Evolutionary conservation across 805 yeast species (phyloP).

Genomic region (Priceomyces castillae): DNA sequence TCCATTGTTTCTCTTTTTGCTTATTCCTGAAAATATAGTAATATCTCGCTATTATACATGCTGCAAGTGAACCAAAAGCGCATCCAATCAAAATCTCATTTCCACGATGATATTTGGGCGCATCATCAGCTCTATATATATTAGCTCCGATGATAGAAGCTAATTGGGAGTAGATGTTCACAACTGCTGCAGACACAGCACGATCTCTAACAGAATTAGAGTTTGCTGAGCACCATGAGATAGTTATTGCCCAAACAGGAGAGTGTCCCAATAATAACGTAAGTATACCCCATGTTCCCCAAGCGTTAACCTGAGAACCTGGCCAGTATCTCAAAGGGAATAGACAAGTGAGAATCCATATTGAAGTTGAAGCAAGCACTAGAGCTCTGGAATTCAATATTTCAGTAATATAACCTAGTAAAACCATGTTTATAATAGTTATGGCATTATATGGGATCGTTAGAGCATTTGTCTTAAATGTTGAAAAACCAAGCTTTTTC

Average conservation of each 20-base stretch:
- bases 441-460: slow-evolving; percentile 48
- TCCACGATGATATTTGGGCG: slow-evolving; percentile 60
- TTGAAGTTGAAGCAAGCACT: slow-evolving; percentile 16
- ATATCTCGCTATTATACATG: slow-evolving; percentile 26
- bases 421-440: slow-evolving; percentile 21
- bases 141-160: slow-evolving; percentile 54
- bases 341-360: slow-evolving; percentile 17
- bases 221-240: slow-evolving; percentile 60
- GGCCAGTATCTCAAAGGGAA: slow-evolving; percentile 39
- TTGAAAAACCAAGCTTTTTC: slow-evolving; percentile 48
- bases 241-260: slow-evolving; percentile 53
- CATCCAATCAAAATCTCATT: slow-evolving; percentile 42
- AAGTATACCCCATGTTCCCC: slow-evolving; percentile 44
- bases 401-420: slow-evolving; percentile 22
- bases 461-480: slow-evolving; percentile 50
- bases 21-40: slow-evolving; percentile 45
- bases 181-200: slow-evolving; percentile 63
- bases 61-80: slow-evolving; percentile 28
- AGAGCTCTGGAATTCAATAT: slow-evolving; percentile 20
- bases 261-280: slow-evolving; percentile 43
- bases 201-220: slow-evolving; percentile 62
- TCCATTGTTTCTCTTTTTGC: slow-evolving; percentile 50
- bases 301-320: slow-evolving; percentile 34
- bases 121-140: slow-evolving; percentile 55
- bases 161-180: slow-evolving; percentile 62